Base-by-base conservation (phyloP, 768 basidiomycete species). In the Pholiota microspora region DNA sequence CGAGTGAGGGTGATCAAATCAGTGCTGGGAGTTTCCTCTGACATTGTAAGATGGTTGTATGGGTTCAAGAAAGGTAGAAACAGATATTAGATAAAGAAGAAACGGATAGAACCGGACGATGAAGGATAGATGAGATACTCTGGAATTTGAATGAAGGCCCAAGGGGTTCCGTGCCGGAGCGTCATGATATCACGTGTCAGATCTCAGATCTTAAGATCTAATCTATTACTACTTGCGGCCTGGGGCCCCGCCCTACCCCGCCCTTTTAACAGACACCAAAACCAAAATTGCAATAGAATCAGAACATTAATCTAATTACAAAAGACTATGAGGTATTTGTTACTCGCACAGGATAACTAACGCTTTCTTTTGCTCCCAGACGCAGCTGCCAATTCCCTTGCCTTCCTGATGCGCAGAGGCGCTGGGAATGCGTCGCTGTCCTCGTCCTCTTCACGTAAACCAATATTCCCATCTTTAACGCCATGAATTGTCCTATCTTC, bases 1-100 rank as follows among this genome's bases (percentile, higher is more conserved):
- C 94, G 83, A 57, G 94, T 97, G 66, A 97, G 82, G 46, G 94
- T 97, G 73, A 96, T 90, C 62, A 97, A 76, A 68, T 97, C 93
- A 38, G 89, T 89, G 74, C 76, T 86, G 58, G 91, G 91, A 53
- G 79, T 68, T 62, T 92, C 86, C 65, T 89, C 85, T 64, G 81
- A 61, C 76, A 81, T 79, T 56, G 58, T 51, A 46, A 59, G 63
- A 65, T 61, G 58, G 58, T 54, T 60, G 56, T 60, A 64, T 64
- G 61, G 56, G 56, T 55, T 50, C 38, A 50, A 34, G 29, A 50
- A 52, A 53, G 42, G 31, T 45, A 18, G 21, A 51, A 40, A 58
- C 53, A 53, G 44, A 40, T 34, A 28, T n/a, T 54, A 54, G 45
- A 56, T 36, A 59, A 32, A 53, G 25, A 46, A 28, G 47, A 32